Evolutionary conservation across 805 yeast genomes (phyloP).

Genomic region (Metschnikowia dekortorum): DNA sequence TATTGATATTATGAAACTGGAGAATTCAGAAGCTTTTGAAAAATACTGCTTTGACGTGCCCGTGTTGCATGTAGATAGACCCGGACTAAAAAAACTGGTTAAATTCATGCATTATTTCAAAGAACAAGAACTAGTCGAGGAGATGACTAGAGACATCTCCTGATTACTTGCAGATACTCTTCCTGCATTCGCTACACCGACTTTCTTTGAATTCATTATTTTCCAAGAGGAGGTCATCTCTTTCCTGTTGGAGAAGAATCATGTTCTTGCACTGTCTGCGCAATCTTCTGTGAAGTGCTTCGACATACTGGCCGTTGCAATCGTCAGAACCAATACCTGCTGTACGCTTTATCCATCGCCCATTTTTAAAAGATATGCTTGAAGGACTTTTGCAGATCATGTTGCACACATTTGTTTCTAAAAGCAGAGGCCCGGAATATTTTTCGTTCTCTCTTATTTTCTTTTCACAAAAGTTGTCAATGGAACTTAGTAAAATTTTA

Average conservation of each 20-base stretch:
- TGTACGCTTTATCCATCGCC: conserved; percentile 8
- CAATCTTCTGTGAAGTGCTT: background rate
- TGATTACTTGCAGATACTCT: background rate
- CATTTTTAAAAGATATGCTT: conserved; percentile 4
- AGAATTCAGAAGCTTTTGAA: conserved; percentile 64
- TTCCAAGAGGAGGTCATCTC: conserved; percentile 8
- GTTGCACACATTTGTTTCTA: background rate
- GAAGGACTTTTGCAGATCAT: conserved; percentile 4
- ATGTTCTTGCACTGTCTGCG: conserved; percentile 12
- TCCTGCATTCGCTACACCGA: background rate
- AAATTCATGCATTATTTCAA: conserved; percentile 68
- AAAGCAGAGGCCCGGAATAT: background rate
- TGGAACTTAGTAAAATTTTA: background rate
- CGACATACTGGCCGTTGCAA: background rate
- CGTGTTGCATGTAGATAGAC: conserved; percentile 62
- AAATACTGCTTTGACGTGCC: conserved; percentile 76
- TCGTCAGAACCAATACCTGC: conserved; percentile 5
- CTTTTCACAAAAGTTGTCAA: background rate
- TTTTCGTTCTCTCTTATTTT: background rate
- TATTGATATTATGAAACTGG: conserved; percentile 57
- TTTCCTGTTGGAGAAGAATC: conserved; percentile 12
- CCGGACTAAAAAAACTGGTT: conserved; percentile 40
- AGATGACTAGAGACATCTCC: background rate
- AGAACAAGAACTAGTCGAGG: conserved; percentile 40
- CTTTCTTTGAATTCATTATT: conserved; percentile 1